Base-by-base conservation (phyloP, 176 grass and related monocot species). In the Chrysopogon serrulatus region DNA sequence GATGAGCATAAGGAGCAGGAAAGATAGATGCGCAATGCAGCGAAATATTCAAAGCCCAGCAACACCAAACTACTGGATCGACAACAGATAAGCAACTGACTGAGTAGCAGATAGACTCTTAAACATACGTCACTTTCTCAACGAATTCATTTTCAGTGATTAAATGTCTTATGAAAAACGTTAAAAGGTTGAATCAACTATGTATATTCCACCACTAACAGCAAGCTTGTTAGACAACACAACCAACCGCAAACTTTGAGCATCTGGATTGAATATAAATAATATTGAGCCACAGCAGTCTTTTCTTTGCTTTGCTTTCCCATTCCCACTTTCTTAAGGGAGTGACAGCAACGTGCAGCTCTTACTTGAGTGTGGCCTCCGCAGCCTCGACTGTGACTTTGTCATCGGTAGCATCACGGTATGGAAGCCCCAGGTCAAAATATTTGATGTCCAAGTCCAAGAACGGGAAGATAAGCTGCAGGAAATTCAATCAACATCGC, bases 381-480 rank as follows among this genome's bases (percentile, higher is more conserved):
- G 90, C 93, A 81, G 90, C 89, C 82, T 95, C 93, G 36, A 95
- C 69, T 36, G 93, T 95, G 59, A 95, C 90, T 77, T 92, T 92
- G 80, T 95, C 93, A n/a, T 95, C 74, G 41, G 90, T 95, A 45
- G 87, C 89, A 40, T 98, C 95, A 81, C 90, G 95, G 35, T 91
- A 67, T 65, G 82, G 90, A 78, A 98, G 86, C 47, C 90, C 93
- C 28, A 98, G 88, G 84, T 98, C 95, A 86, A 90, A 98, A 76
- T 98, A 98, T 53, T 98, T 98, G 85, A 95, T 93, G 32, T 98
- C 92, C 90, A 98, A 89, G 30, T 98, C 90, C 79, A 98, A 19
- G 88, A 95, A 98, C 31, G 95, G 95, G 76, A 91, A 88, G 78
- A 98, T 93, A 82, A 98, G 95, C 95, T 98, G 88, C 84, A 92